Percentiles rank a stretch among this genome's conserved stretches.
phyloP scores from a whole-genome alignment of 768 basidiomycete genomes.

The Hypholoma sublateritium region DNA sequence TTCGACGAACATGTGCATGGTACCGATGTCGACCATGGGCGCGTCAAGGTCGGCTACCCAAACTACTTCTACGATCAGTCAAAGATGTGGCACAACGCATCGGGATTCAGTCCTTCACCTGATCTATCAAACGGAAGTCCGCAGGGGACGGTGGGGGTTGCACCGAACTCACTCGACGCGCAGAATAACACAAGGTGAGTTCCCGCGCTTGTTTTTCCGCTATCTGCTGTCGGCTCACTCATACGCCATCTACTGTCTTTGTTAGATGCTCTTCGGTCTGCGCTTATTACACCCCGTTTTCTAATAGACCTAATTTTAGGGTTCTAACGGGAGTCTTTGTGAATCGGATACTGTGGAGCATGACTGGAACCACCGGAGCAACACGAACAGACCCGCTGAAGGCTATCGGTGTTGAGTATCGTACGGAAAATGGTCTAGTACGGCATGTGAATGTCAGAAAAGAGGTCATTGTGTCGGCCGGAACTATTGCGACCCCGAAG shows the following conservation, averaged over 20 bases:
- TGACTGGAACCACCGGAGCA: not conserved
- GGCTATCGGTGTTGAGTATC: constrained; percentile 12
- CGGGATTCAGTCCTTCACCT: constrained; percentile 23
- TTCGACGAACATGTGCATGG: constrained; percentile 26
- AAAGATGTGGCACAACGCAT: constrained; percentile 25
- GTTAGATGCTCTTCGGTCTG: constrained; percentile 27
- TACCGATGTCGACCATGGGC: constrained; percentile 14
- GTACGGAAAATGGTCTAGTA: not conserved
- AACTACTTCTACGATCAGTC: constrained; percentile 31
- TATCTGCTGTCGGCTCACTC: not conserved
- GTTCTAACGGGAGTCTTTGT: constrained; percentile 58
- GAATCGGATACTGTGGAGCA: constrained; percentile 47
- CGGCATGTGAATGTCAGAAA: constrained; percentile 26
- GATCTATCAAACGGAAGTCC: constrained; percentile 28
- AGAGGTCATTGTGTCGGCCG: constrained; percentile 54
- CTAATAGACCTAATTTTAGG: constrained; percentile 43
- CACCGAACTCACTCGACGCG: constrained; percentile 29
- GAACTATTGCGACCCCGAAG: constrained; percentile 40
- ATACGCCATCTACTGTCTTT: not conserved
- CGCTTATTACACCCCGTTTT: constrained; percentile 30
- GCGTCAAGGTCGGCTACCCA: constrained; percentile 33
- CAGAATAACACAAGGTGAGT: constrained; percentile 29
- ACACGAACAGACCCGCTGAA: not conserved
- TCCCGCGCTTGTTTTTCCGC: too few species aligned
- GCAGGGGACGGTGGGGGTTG: constrained; percentile 26